These are phyloP conservation scores for Penicillium daleae DNA, from an alignment of 495 filamentous ascomycete genomes.

Conservation along the genomic window DNA sequence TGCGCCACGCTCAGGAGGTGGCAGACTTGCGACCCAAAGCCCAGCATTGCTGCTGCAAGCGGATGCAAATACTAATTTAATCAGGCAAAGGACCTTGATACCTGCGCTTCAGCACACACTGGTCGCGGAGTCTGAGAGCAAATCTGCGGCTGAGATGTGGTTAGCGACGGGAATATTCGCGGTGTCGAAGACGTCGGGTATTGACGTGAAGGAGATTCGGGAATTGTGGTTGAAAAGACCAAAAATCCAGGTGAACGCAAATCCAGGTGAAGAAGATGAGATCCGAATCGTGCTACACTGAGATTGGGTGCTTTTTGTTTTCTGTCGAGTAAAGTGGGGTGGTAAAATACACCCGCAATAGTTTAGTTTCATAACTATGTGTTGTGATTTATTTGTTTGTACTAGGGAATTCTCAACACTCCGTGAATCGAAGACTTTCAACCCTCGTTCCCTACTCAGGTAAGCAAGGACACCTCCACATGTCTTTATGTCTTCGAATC, in stretches of 20 bases:
- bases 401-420: constrained; percentile 4
- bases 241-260: neutral
- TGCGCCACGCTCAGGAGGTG: constrained; percentile 1
- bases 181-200: constrained; percentile 9
- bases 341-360: neutral
- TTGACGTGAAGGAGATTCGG: constrained; percentile 1
- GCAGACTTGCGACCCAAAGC: neutral
- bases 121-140: neutral
- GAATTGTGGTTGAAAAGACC: neutral
- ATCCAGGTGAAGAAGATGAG: neutral
- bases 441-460: neutral
- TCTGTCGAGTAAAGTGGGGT: constrained; percentile 6
- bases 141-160: constrained; percentile 2
- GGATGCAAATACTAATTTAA: constrained; percentile 13
- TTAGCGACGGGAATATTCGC: constrained; percentile 11
- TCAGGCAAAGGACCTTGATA: constrained; percentile 11
- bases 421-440: constrained; percentile 2
- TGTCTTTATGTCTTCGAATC: neutral
- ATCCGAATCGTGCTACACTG: neutral
- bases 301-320: neutral
- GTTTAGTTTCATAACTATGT: constrained; percentile 2
- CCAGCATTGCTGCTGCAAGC: neutral
- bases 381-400: constrained; percentile 1
- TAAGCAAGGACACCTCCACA: constrained; percentile 4
- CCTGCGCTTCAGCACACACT: constrained; percentile 9